Evolutionary conservation across 2,329 filamentous ascomycete species (phyloP).

Genomic region (Cryphonectria naterciae): DNA sequence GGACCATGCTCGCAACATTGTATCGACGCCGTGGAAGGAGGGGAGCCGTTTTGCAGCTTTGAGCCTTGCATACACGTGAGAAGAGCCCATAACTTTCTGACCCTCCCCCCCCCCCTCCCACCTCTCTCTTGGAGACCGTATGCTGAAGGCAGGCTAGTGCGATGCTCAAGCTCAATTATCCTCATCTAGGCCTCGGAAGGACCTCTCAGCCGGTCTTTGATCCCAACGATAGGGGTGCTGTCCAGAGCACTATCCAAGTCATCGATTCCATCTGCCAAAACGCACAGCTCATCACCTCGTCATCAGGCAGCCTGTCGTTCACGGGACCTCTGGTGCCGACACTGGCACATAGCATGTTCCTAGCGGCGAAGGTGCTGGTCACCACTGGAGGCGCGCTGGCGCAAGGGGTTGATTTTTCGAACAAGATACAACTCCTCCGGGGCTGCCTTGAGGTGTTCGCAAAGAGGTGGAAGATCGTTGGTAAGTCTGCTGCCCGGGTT

Average conservation of each 20-base stretch:
- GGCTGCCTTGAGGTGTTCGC: constrained; percentile 31
- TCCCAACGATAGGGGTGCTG: constrained; percentile 25
- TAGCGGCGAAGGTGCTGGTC: constrained; percentile 36
- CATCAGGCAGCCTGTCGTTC: constrained; percentile 21
- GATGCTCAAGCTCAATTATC: constrained; percentile 38
- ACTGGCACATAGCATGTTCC: constrained; percentile 34
- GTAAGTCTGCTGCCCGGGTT: constrained; percentile 29
- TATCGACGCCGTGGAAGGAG: constrained; percentile 33
- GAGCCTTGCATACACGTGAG: constrained; percentile 37
- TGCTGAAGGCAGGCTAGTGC: constrained; percentile 32
- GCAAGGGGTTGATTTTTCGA: constrained; percentile 32
- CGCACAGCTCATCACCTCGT: constrained; percentile 31
- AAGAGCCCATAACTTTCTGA: not conserved
- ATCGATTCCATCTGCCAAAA: constrained; percentile 34
- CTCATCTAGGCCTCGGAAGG: constrained; percentile 31
- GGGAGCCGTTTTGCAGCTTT: constrained; percentile 34
- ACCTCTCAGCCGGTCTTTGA: constrained; percentile 17
- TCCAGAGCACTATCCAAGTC: constrained; percentile 32
- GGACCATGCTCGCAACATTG: constrained; percentile 31
- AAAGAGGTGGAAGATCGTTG: constrained; percentile 37
- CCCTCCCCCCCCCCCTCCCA: not conserved
- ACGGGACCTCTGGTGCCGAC: constrained; percentile 32
- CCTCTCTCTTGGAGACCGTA: constrained; percentile 16
- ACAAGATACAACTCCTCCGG: constrained; percentile 34
- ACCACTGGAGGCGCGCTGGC: constrained; percentile 33